Percentiles rank a stretch among this genome's conserved stretches.
Evolutionary conservation across 306 rosid species (phyloP).

Genomic region (Cyamopsis tetragonoloba): DNA sequence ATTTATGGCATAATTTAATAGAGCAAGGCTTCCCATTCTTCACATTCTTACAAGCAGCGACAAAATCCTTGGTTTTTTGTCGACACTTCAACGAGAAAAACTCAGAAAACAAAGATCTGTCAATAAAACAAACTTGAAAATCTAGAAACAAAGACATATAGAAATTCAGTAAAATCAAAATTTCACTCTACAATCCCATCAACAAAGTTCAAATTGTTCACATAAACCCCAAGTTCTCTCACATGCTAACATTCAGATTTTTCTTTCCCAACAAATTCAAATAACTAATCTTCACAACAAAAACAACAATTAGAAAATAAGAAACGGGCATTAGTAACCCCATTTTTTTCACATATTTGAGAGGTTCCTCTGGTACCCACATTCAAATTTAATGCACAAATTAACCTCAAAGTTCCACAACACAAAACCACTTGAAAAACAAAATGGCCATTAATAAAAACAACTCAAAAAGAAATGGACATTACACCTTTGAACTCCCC

Average conservation of each 20-base stretch:
- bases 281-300: too few species aligned
- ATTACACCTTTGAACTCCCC: too few species aligned
- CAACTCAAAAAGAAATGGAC: not conserved
- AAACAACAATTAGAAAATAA: too few species aligned
- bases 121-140: not conserved
- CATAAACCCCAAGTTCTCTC: not conserved
- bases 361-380: not conserved
- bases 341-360: too few species aligned
- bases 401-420: not conserved
- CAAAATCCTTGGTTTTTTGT: conserved; percentile 58
- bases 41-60: conserved; percentile 46
- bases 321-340: too few species aligned
- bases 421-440: not conserved
- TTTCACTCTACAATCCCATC: not conserved
- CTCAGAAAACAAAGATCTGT: not conserved
- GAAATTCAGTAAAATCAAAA: not conserved
- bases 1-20: conserved; percentile 51
- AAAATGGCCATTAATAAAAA: not conserved
- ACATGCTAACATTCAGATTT: too few species aligned
- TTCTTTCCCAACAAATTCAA: too few species aligned
- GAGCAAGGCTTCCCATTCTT: conserved; percentile 43
- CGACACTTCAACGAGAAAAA: conserved; percentile 52
- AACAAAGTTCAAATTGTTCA: not conserved
- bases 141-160: not conserved
- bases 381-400: not conserved